A percentile compares a stretch with the other conserved stretches of the same genome.
Conservation (phyloP, 306 rosid genomes). For the Trichosanthes cucumerina region DNA sequence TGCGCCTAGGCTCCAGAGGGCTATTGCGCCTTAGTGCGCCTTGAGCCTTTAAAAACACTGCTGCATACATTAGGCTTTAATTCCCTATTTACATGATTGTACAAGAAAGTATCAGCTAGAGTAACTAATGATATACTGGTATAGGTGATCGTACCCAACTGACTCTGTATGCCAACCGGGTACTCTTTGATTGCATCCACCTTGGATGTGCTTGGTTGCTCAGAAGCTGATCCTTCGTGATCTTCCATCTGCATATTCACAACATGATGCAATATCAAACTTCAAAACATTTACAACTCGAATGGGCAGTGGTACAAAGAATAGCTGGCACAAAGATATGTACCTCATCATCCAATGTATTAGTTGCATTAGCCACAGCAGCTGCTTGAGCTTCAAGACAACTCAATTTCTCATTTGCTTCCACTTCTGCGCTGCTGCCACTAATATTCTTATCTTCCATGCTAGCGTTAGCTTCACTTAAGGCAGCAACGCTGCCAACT, state of each 20-base stretch:
- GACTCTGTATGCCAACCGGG: slow-evolving; percentile 1
- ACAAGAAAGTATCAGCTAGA: slow-evolving; percentile 5
- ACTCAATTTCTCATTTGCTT: slow-evolving; percentile 19
- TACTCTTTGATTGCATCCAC: slow-evolving; percentile 19
- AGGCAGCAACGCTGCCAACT: slow-evolving; percentile 18
- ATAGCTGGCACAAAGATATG: not conserved
- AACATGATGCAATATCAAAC: slow-evolving; percentile 15
- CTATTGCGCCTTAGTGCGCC: too few relatives aligned
- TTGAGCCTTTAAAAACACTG: too few relatives aligned
- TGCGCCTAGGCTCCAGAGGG: too few relatives aligned
- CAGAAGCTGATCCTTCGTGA: slow-evolving; percentile 24
- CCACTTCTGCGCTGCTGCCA: slow-evolving; percentile 13
- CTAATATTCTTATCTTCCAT: slow-evolving; percentile 21
- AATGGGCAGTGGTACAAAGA: not conserved
- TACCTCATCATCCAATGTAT: slow-evolving; percentile 24
- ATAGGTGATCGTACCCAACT: slow-evolving; percentile 30
- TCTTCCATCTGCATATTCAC: slow-evolving; percentile 37
- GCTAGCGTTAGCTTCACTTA: slow-evolving; percentile 24
- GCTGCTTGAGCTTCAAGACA: slow-evolving; percentile 10
- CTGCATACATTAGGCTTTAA: not conserved
- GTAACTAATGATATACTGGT: slow-evolving; percentile 8
- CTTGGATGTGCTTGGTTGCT: slow-evolving; percentile 12
- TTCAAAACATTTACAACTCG: slow-evolving; percentile 13
- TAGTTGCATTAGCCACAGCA: slow-evolving; percentile 20
- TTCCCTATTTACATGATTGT: not conserved